Base-by-base conservation (phyloP, 78 protist species). In the Trichosphaerium sp. region DNA sequence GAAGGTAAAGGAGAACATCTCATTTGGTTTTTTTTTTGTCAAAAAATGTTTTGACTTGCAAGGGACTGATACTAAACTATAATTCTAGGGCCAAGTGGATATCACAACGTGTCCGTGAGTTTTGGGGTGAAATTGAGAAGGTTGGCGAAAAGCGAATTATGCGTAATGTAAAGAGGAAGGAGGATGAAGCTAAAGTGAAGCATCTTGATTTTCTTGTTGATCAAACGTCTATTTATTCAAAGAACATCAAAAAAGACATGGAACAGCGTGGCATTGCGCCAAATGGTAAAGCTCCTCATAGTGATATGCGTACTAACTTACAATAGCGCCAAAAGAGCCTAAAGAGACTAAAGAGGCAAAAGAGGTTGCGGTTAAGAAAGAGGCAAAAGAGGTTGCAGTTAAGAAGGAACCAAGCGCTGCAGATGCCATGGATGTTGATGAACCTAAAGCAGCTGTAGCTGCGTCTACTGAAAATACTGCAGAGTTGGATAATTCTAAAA, bases 201-300 rank as follows among this genome's bases (percentile, higher is more conserved):
- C 89, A 90, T 18, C 74, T 88, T 25, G 92, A 89, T 35, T 38
- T 42, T 23, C 66, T 90, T 0, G 91, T 90, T 10, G 87, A 64
- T 0, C 71, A 87, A 55, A 82, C 92, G 31, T 40, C 29, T 57
- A 10, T 1, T 7, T 52, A 21, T 26, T 10, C 3, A 1, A 12
- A 11, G 1, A 10, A 67, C 11, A 47, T 34, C 3, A 34, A 25
- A 32, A 26, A 8, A 47, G 34, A 15, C 8, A 25, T 39, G 8
- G 10, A 15, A 47, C 65, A 4, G 31, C 31, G n/a, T 26, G 47
- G 8, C n/a, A 15, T 7, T 7, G 31, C 39, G 5, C 39, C n/a
- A 61, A 37, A 28, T 4, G 10, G 35, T 31, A 26, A 8, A 8
- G 57, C 39, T 7, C 8, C 7, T 28, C 39, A 12, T 15, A 40